Evolutionary conservation across 768 basidiomycete genomes (phyloP), one percentile per base, ranked within the genome.

Genomic region (Collybia sordida): DNA sequence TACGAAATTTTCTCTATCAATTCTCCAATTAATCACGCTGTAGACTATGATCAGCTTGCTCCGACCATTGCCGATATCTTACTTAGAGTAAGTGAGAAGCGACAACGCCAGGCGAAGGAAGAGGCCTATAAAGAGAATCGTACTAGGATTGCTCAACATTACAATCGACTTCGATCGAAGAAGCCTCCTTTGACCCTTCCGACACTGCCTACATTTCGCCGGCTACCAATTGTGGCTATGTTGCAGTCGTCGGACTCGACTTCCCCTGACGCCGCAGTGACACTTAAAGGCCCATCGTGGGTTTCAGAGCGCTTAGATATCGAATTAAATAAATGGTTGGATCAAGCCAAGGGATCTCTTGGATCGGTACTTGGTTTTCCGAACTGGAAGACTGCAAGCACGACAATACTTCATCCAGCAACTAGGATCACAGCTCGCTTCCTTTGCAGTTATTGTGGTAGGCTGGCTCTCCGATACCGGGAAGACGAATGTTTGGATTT

Each of bases 361-460:
- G 73, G 74, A 9, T 62, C 54, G 4, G 56, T 72, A 8, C 60
- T 89, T 6, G 87, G 84, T 0, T 72, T 71, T 45, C 63, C 73
- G 0, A 62, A 73, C 3, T 87, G 83, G 83, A 78, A 70, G 55
- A 68, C 65, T 22, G 69, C 80, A 17, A 79, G 73, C 57, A 70
- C 61, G 45, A 72, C 63, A 14, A 60, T 64, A 34, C 46, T 86
- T 7, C 80, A 81, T 59, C 85, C 85, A 0, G 75, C 78, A 15
- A 75, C 85, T 42, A 72, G 85, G 37, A 49, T 83, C 12, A 81
- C 79, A 4, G 82, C 84, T 0, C 66, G 80, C 19, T 89, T 86
- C 64, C 61, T 66, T 22, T 90, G 88, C 60, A 73, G 63, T 47
- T 55, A 58, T 34, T 90, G 88, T 57, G 55, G 71, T 11, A 67